phyloP scores from a whole-genome alignment of 2,329 filamentous ascomycete species.

The Colletotrichum camelliae region DNA sequence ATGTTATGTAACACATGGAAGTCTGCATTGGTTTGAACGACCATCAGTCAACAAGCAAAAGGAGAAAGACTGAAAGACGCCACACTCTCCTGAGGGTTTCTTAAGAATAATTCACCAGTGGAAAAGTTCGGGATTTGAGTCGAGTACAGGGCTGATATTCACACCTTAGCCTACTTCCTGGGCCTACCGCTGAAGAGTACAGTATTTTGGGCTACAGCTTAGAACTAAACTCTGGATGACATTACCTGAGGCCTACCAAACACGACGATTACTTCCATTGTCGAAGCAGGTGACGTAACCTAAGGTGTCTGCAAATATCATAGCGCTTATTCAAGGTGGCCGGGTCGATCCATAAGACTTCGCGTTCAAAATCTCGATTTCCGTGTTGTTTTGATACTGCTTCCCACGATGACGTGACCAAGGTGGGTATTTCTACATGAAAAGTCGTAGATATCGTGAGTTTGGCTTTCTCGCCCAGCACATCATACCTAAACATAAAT shows the following conservation, averaged over 20 bases:
- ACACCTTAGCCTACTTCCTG: no score
- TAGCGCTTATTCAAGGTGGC: neutral
- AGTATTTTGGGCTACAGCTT: no score
- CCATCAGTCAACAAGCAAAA: no score
- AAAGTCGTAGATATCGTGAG: neutral
- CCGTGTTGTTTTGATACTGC: neutral
- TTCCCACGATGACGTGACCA: neutral
- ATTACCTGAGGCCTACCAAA: neutral
- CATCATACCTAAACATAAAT: neutral
- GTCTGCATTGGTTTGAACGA: no score
- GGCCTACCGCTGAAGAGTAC: no score
- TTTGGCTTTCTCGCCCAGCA: neutral
- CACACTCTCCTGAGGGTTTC: no score
- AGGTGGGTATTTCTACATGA: neutral
- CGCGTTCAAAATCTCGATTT: neutral
- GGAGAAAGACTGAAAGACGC: no score
- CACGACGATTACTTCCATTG: neutral
- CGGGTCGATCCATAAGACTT: neutral
- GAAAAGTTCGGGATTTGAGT: no score
- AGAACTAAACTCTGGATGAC: no score
- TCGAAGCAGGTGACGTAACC: neutral
- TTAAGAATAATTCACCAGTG: no score
- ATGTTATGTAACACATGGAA: slow-evolving; percentile 9
- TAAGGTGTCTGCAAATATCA: neutral
- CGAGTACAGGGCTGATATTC: no score